Evolutionary conservation across 345 rosid genomes (phyloP).

Genomic region (Punica granatum): DNA sequence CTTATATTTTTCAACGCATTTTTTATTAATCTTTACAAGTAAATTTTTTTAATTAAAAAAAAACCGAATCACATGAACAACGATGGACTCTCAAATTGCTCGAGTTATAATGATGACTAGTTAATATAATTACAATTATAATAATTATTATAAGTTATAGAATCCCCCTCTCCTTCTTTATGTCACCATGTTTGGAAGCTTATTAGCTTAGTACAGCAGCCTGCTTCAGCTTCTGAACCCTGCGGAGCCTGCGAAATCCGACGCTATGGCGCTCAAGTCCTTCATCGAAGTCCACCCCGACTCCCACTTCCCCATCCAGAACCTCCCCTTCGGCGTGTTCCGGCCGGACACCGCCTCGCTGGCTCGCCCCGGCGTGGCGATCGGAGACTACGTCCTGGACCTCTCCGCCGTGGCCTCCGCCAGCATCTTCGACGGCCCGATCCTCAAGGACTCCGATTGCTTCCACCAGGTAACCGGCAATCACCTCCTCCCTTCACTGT

Average conservation of each 20-base stretch:
- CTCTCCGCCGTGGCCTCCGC: slow-evolving; percentile 65
- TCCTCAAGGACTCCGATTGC: slow-evolving; percentile 60
- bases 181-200: too few species aligned
- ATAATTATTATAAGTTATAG: too few species aligned
- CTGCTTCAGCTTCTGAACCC: too few species aligned
- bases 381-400: slow-evolving; percentile 72
- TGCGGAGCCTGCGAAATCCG: neutral
- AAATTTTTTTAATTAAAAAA: too few species aligned
- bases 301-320: slow-evolving; percentile 93
- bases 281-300: slow-evolving; percentile 53
- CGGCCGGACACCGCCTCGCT: slow-evolving; percentile 37
- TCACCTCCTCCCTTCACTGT: neutral
- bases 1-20: too few species aligned
- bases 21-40: too few species aligned
- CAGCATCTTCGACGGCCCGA: slow-evolving; percentile 67
- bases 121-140: too few species aligned
- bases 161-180: too few species aligned
- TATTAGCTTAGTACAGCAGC: too few species aligned
- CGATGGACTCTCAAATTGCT: too few species aligned
- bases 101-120: too few species aligned
- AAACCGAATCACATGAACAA: too few species aligned
- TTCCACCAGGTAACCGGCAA: slow-evolving; percentile 58
- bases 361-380: slow-evolving; percentile 76
- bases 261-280: slow-evolving; percentile 47
- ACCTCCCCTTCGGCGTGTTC: slow-evolving; percentile 91